Evolutionary conservation across 2,329 filamentous ascomycete species (phyloP), one percentile per base, ranked within the genome.

Genomic region (Rutstroemia sp.): DNA sequence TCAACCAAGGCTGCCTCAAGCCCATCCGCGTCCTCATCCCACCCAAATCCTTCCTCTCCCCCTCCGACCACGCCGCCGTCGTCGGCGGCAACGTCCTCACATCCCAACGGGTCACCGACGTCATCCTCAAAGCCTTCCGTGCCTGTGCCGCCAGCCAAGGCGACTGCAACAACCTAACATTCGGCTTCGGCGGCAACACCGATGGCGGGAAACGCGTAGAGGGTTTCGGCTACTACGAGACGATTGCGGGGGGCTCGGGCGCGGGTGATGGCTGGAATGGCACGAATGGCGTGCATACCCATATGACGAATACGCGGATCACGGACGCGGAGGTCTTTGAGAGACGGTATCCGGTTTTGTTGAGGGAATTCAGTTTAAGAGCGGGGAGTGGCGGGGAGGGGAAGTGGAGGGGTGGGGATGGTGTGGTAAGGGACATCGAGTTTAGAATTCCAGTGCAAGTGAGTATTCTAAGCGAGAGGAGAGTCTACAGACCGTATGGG

Each of bases 161-260:
- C 49, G 87, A 88, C 71, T 88, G 85, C 71, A 94, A 94, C 72
- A 92, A 92, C 69, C 78, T 94, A 5, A 92, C 89, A 0, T 94
- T 94, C 66, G 89, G 88, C 59, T 90, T 89, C 65, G 87, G 88
- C 54, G 88, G 88, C 45, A 85, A 87, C 59, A 71, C 79, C 27
- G 72, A 77, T 0, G 76, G 78, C 4, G 74, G 79, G 49, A 77
- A 80, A 54, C 77, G 79, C n/a, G 76, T 82, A n/a, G 82, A 83
- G 38, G 89, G 89, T 0, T 94, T 94, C 67, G 89, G 89, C 9
- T 94, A 92, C 75, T 92, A 92, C 70, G 89, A 94, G 71, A 92
- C 88, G 5, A 91, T 94, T 61, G 85, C 86, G 0, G 88, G 89
- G 41, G 89, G 89, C 0, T 83, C 79, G 41, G 88, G 88, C 27